Evolutionary conservation across 805 yeast genomes (phyloP).

Genomic region (Peterozyma toletana): DNA sequence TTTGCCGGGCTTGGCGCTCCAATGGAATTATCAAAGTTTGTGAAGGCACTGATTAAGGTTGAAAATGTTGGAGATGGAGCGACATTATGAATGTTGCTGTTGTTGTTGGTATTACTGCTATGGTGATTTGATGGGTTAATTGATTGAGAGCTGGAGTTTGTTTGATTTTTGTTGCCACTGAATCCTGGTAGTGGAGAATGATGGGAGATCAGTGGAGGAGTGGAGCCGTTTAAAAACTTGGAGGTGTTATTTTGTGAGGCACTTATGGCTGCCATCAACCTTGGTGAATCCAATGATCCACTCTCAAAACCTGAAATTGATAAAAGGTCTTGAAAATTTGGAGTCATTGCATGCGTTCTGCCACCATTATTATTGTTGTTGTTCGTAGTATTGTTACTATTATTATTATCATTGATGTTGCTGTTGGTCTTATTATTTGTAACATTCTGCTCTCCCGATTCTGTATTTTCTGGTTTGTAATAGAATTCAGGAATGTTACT

Average conservation of each 20-base stretch:
- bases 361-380: no score
- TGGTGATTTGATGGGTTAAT: not conserved
- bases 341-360: not conserved
- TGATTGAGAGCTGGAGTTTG: not conserved
- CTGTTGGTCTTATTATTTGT: no score
- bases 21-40: conserved; percentile 16
- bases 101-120: not conserved
- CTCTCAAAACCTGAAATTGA: not conserved
- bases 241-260: not conserved
- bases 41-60: conserved; percentile 18
- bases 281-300: conserved; percentile 18
- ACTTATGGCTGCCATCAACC: conserved; percentile 13
- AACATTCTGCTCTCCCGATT: no score
- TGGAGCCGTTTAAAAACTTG: not conserved
- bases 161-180: not conserved
- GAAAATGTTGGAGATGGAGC: conserved; percentile 19
- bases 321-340: not conserved
- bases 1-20: conserved; percentile 18
- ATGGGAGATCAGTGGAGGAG: no score
- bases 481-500: no score
- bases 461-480: no score
- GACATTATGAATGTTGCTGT: not conserved
- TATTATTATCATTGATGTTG: no score
- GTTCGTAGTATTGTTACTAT: no score
- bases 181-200: no score